Evolutionary conservation across 2,329 filamentous ascomycete species (phyloP), one percentile per base, ranked within the genome.

Genomic region (Trichoderma arundinaceum): DNA sequence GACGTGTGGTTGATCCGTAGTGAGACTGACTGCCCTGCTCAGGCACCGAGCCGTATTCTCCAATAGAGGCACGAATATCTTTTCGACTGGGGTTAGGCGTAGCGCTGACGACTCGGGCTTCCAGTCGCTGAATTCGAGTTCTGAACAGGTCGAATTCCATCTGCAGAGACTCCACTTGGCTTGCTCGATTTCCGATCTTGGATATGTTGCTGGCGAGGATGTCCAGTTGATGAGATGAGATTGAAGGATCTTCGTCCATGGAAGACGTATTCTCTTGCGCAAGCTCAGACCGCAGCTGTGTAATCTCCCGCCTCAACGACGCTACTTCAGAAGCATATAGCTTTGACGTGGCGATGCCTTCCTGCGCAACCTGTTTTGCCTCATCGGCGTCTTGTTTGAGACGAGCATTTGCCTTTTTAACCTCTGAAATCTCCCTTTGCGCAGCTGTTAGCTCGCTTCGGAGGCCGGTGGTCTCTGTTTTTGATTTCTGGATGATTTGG

Each of bases 61-160:
- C 53, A 22, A 32, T 33, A 19, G 53, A 59, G 12, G 56, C 17
- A 32, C 41, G 38, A 19, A 51, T 41, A 7, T 67, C 57, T 12
- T 63, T 64, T 28, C 64, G 54, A 32, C 19, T 64, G 7, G 62
- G 19, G 17, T 46, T 51, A 0, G 66, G 35, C 7, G 58, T 61
- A 46, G 38, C 60, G 57, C 19, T 57, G 15, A 46, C 19, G 3
- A 58, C 39, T 12, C 67, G 66, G 13, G 65, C 68, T 57, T 80
- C 78, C 15, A 78, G 70, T 17, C 75, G 72, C 61, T 78, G 74
- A 4, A 80, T 64, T 7, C 77, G 72, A 4, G 74, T 73, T 67
- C 77, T 78, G 62, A 80, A 72, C 2, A 81, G 72, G 46, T 79
- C 74, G 48, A 80, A 73, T 65, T 81, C 79, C 77, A 80, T 81